Evolutionary conservation across 371 early-diverging fungal genomes (phyloP).

Genomic region (Mortierella sp.): DNA sequence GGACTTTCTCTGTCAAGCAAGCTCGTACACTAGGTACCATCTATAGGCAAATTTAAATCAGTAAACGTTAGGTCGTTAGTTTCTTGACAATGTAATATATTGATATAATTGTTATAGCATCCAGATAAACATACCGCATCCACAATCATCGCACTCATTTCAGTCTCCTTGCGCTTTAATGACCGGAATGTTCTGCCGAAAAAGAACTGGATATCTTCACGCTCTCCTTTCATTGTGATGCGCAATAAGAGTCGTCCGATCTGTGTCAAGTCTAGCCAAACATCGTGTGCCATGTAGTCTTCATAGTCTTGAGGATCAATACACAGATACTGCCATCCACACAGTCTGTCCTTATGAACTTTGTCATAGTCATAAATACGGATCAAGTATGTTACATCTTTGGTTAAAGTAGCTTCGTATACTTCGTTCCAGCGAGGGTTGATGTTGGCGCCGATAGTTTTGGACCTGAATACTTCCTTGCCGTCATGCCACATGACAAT

Average conservation of each 20-base stretch:
- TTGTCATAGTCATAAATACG: constrained; percentile 84
- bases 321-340: constrained; percentile 76
- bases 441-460: constrained; percentile 76
- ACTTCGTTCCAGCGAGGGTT: constrained; percentile 95
- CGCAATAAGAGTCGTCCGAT: constrained; percentile 86
- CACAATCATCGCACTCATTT: constrained; percentile 78
- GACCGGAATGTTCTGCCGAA: constrained; percentile 86
- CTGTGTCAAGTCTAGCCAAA: constrained; percentile 86
- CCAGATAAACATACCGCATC: constrained; percentile 65
- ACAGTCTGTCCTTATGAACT: constrained; percentile 85
- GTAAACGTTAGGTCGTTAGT: too few relatives aligned
- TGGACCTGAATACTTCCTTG: constrained; percentile 69
- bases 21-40: constrained; percentile 64
- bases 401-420: constrained; percentile 80
- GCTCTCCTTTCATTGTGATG: constrained; percentile 91
- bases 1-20: constrained; percentile 48
- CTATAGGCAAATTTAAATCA: constrained; percentile 38
- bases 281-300: constrained; percentile 84
- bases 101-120: neutral
- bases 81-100: neutral
- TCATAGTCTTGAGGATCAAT: constrained; percentile 71
- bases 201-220: constrained; percentile 94
- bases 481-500: constrained; percentile 76
- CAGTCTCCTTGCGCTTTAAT: constrained; percentile 79
- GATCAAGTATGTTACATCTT: constrained; percentile 72